Base-by-base conservation (phyloP, 2,329 filamentous ascomycete species). In the Colletotrichum abscissum region DNA sequence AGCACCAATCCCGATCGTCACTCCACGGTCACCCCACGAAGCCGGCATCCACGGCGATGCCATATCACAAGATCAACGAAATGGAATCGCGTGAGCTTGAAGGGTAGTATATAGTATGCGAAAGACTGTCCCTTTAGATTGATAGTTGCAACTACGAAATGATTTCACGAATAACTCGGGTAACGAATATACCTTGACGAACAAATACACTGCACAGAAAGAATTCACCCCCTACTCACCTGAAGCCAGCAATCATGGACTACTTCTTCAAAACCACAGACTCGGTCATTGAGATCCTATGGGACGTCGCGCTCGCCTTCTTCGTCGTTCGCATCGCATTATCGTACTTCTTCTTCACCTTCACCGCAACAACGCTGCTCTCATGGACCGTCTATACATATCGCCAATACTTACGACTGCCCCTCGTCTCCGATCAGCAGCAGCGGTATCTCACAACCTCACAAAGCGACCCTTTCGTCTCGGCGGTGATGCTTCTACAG, bases 231-330 rank as follows among this genome's bases (percentile, higher is more conserved):
- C 46, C 35, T 11, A 55, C 38, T 71, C n/a, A 19, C 6, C 52
- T 28, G 26, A 38, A 22, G 28, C 16, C 22, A 30, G 14, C 3
- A 73, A 74, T 62, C 62, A 72, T 38, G 26, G 67, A 69, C 22
- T 62, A 59, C 55, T 55, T 80, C 54, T 81, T 82, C 67, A 76
- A 81, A 56, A 81, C 81, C 6, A 79, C 78, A 24, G 78, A 81
- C 67, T 79, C 80, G 6, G 78, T 82, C 42, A 78, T 84, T 64
- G 80, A 83, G 52, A 63, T 83, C 63, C 78, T 84, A 67, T 84
- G 82, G 81, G 80, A 83, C 75, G 75, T 83, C 22, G 79, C 81
- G 54, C 77, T 84, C 14, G 78, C 78, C 46, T 77, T 82, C 68
- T 83, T 82, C 76, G 76, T 82, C 75, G 49, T 81, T 63, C 77